These are phyloP conservation scores for Euphorbia schlechtendalii DNA, from an alignment of 441 rosid genomes.

Conservation along the genomic window DNA sequence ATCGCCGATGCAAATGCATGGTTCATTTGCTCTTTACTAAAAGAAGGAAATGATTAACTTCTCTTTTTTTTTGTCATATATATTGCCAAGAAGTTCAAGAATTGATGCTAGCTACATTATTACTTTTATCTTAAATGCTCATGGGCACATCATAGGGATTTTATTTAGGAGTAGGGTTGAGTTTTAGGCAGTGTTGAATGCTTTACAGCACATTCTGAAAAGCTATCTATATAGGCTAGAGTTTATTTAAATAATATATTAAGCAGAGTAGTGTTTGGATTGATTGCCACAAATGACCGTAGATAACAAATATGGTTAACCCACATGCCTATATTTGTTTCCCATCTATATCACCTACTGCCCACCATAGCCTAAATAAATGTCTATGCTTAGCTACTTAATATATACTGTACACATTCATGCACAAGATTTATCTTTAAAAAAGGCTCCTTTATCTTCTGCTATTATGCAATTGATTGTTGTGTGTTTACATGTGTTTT, in stretches of 20 bases:
- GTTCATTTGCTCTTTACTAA: too few relatives aligned
- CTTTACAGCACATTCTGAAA: conserved; percentile 6
- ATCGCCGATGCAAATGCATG: too few relatives aligned
- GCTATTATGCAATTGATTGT: too few relatives aligned
- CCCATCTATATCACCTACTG: conserved; percentile 18
- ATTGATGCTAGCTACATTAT: neutral
- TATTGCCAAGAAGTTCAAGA: conserved; percentile 3
- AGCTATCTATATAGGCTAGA: too few relatives aligned
- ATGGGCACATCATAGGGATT: neutral
- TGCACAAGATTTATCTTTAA: too few relatives aligned
- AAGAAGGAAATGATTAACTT: too few relatives aligned
- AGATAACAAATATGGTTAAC: conserved; percentile 14
- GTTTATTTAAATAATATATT: neutral
- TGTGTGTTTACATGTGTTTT: too few relatives aligned
- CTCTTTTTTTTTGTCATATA: too few relatives aligned
- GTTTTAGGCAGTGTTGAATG: neutral
- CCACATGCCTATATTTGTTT: conserved; percentile 9
- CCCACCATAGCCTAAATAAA: neutral
- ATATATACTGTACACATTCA: neutral
- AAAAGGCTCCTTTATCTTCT: too few relatives aligned
- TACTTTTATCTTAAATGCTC: neutral
- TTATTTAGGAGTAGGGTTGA: too few relatives aligned
- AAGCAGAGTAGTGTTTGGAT: neutral
- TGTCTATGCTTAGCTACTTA: too few relatives aligned
- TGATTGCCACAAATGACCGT: conserved; percentile 5